A percentile compares a stretch with the other conserved stretches of the same genome.
Conservation (phyloP, 2,329 filamentous ascomycete genomes). For the Monosporascus sp. region DNA sequence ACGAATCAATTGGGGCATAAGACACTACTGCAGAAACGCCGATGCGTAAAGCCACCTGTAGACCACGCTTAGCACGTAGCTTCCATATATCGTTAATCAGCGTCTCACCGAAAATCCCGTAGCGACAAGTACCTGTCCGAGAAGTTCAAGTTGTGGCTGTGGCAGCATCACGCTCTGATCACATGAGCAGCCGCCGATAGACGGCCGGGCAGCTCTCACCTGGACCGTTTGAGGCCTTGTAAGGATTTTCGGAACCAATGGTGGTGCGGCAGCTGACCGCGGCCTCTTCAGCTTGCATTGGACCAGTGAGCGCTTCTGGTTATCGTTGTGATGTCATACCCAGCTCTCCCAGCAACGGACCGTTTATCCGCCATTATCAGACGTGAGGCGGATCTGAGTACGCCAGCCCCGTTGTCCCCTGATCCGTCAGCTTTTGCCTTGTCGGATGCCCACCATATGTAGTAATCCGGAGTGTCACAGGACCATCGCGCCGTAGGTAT, state of each 20-base stretch:
- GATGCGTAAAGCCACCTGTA: no score
- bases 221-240: neutral
- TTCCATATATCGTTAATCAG: no score
- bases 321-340: slow-evolving; percentile 14
- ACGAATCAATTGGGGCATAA: no score
- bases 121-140: neutral
- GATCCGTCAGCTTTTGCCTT: neutral
- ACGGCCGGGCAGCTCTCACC: neutral
- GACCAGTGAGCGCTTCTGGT: slow-evolving; percentile 8
- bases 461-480: neutral
- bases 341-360: slow-evolving; percentile 7
- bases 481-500: neutral
- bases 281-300: neutral
- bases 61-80: no score
- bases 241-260: neutral
- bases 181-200: neutral
- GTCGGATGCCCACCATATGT: neutral
- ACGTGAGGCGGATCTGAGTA: neutral
- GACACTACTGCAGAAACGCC: no score
- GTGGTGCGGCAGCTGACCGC: neutral
- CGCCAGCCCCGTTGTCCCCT: neutral
- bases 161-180: neutral
- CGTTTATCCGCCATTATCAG: neutral
- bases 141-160: neutral
- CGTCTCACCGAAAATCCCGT: neutral